Base-by-base conservation (phyloP, 2,329 filamentous ascomycete genomes). In the Teratosphaeria zuluensis region DNA sequence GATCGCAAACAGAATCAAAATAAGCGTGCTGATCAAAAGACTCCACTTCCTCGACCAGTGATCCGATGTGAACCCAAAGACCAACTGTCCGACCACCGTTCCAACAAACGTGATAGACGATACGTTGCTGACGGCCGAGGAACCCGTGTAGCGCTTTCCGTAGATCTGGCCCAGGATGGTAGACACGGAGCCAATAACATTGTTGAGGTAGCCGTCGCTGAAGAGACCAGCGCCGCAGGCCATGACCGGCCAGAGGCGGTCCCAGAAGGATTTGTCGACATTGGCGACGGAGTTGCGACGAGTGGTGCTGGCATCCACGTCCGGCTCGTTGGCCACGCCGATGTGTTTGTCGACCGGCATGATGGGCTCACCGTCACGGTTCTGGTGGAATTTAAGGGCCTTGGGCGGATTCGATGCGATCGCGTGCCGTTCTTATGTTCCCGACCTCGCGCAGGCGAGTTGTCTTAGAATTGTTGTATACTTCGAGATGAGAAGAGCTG, bases 161-260 rank as follows among this genome's bases (percentile, higher is more conserved):
- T 96, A 96, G 65, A 95, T 80, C 0, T 72, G 74, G 21, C 71
- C 73, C 6, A 96, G 81, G 59, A 91, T 84, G 1, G 90, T 95
- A 66, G 87, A 89, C 59, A 96, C 91, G 2, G 88, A 89, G 5
- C 92, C 90, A 66, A 96, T 96, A 63, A 95, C 87, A 68, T 89
- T 90, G 75, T 95, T 95, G 70, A 96, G 83, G 73, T 96, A 96
- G 16, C 92, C 92, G 73, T 96, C 92, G 28, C 87, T 91, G 74
- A 96, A 96, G 1, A 96, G 80, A 68, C 92, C 92, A 56, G 91
- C 89, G 63, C 92, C 92, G 69, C 90, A 95, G 51, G 91, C 91
- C 65, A 96, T 86, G 0, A 90, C 88, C 14, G 91, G 90, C 80
- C 83, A 85, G 19, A 81, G 76, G 54, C 82, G 77, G 62, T 83